phyloP scores from a whole-genome alignment of 352 stramenopile genomes.

The Thraustotheca clavata region DNA sequence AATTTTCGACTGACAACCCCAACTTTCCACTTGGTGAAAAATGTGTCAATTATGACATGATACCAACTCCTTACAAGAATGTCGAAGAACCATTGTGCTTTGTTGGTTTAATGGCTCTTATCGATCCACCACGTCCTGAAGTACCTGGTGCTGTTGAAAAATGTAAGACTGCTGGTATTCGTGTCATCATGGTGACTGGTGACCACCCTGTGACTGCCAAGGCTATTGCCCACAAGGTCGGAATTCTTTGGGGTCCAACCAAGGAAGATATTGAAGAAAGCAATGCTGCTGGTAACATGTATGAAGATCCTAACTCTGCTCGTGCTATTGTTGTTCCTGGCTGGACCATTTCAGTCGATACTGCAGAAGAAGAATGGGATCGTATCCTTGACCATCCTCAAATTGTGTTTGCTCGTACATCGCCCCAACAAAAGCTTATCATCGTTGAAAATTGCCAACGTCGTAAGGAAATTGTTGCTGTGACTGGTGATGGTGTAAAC shows the following conservation, averaged over 20 bases:
- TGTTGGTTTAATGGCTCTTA: conserved; percentile 81
- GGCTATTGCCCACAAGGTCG: conserved; percentile 61
- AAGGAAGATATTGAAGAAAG: conserved; percentile 31
- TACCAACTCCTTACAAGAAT: conserved; percentile 17
- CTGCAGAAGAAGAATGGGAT: conserved; percentile 43
- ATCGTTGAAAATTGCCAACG: conserved; percentile 76
- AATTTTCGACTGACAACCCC: conserved; percentile 26
- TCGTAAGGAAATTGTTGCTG: conserved; percentile 54
- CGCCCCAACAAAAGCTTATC: conserved; percentile 75
- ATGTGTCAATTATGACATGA: conserved; percentile 19
- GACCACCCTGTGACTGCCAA: conserved; percentile 73
- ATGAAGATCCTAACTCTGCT: conserved; percentile 31
- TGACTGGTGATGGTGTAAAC: conserved; percentile 80
- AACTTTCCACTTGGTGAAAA: conserved; percentile 29
- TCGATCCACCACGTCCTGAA: conserved; percentile 70
- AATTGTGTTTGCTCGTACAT: conserved; percentile 88
- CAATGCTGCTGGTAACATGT: conserved; percentile 25
- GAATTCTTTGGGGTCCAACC: conserved; percentile 48
- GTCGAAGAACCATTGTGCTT: conserved; percentile 40
- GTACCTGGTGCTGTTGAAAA: conserved; percentile 52
- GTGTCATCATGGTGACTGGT: conserved; percentile 78
- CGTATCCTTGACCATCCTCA: conserved; percentile 40
- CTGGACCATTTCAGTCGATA: conserved; percentile 32
- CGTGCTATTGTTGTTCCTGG: conserved; percentile 45
- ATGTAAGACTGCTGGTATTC: conserved; percentile 66